These are phyloP conservation scores for Gomphus sp. DNA, from an alignment of 1,284 basidiomycete genomes.

Conservation along the genomic window DNA sequence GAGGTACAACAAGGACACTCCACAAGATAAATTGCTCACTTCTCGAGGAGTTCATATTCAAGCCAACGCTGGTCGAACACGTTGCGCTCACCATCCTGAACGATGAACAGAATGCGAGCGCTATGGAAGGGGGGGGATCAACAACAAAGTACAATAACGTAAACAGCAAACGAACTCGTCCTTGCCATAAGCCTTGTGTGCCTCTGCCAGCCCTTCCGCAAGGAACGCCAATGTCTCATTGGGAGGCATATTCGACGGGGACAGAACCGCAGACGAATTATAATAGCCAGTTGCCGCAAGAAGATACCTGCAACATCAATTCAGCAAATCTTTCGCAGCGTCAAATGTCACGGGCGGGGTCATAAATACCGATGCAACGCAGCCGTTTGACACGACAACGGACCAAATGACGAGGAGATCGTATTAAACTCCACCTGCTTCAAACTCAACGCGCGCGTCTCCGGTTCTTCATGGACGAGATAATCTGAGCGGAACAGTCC, in stretches of 20 bases:
- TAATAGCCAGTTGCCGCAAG: conserved; percentile 58
- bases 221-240: conserved; percentile 72
- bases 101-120: conserved; percentile 79
- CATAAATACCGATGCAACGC: conserved; percentile 71
- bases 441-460: conserved; percentile 38
- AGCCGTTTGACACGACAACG: conserved; percentile 66
- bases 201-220: conserved; percentile 69
- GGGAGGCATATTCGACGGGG: conserved; percentile 51
- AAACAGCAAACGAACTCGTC: conserved; percentile 29
- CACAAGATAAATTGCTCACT: conserved; percentile 30
- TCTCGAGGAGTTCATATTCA: conserved; percentile 78
- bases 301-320: conserved; percentile 47
- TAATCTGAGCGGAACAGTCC: conserved; percentile 97
- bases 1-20: not conserved
- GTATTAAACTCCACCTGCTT: conserved; percentile 99
- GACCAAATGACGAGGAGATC: conserved; percentile 87
- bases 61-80: conserved; percentile 90
- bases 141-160: not conserved
- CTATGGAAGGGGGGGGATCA: conserved; percentile 19
- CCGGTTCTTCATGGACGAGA: conserved; percentile 60
- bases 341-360: not conserved
- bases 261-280: conserved; percentile 45
- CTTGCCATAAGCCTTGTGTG: conserved; percentile 67
- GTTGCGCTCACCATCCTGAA: conserved; percentile 88
- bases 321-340: not conserved